Percentiles rank a stretch among this genome's conserved stretches.
Evolutionary conservation across 2,329 filamentous ascomycete genomes (phyloP).

Genomic region (Penicillium concentricum): DNA sequence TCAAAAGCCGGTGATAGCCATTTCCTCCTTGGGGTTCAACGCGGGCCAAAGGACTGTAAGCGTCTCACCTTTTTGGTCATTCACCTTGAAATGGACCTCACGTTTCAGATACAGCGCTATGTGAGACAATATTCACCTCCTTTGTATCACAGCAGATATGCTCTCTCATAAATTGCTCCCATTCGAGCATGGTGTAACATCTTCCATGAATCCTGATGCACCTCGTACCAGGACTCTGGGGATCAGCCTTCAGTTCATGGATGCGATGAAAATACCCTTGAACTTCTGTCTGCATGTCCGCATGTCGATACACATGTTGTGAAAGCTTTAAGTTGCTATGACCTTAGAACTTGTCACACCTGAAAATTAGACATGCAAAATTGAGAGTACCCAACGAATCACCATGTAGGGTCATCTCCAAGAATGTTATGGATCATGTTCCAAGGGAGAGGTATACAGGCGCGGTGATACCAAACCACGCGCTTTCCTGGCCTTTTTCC

Average conservation of each 20-base stretch:
- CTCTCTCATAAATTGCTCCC: background rate
- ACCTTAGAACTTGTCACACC: background rate
- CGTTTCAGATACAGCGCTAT: background rate
- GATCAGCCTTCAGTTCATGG: background rate
- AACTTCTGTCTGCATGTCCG: background rate
- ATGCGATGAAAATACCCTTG: background rate
- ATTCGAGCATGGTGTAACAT: slow-evolving; percentile 1
- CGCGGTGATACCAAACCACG: slow-evolving; percentile 8
- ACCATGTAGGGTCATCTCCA: background rate
- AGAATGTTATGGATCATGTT: background rate
- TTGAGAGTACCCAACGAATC: background rate
- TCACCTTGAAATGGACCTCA: background rate
- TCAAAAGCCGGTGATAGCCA: background rate
- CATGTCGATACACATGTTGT: slow-evolving; percentile 6
- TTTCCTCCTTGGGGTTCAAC: background rate
- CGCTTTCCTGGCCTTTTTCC: slow-evolving; percentile 1
- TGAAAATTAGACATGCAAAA: background rate
- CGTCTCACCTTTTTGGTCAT: background rate
- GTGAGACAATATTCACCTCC: slow-evolving; percentile 1
- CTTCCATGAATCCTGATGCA: background rate
- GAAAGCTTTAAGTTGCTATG: background rate
- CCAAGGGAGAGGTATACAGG: background rate
- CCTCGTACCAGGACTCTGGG: slow-evolving; percentile 4
- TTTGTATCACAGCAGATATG: slow-evolving; percentile 1
- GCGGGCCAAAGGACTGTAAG: background rate